Percentiles rank a stretch among this genome's conserved stretches.
Conservation (phyloP, 192 early-diverging fungal species). For the Mortierella hygrophila region DNA sequence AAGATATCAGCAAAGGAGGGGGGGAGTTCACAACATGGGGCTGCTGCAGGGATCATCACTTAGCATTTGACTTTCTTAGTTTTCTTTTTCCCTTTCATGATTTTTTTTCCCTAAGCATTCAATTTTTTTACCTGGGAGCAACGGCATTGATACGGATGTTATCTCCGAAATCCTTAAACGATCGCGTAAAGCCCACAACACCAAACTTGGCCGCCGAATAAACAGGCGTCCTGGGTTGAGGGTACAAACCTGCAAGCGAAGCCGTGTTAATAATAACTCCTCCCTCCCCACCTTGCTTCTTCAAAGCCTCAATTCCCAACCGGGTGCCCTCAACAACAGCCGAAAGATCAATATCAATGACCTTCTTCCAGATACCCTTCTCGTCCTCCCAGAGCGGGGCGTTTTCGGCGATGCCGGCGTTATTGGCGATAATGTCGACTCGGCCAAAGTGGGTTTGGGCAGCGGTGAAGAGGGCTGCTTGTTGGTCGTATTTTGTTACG, state of each 20-base stretch:
- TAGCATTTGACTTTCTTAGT: not conserved
- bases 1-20: no score
- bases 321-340: slow-evolving; percentile 84
- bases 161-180: slow-evolving; percentile 57
- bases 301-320: slow-evolving; percentile 72
- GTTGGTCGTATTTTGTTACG: slow-evolving; percentile 56
- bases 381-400: slow-evolving; percentile 57
- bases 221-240: slow-evolving; percentile 69
- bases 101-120: not conserved
- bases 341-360: slow-evolving; percentile 81
- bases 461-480: slow-evolving; percentile 49
- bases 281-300: slow-evolving; percentile 51
- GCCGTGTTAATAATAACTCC: slow-evolving; percentile 85
- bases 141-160: slow-evolving; percentile 74
- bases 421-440: slow-evolving; percentile 73
- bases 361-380: slow-evolving; percentile 60
- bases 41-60: not conserved
- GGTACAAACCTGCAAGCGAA: slow-evolving; percentile 77
- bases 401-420: slow-evolving; percentile 70
- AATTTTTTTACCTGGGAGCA: slow-evolving; percentile 57
- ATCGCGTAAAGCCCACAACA: slow-evolving; percentile 73
- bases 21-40: not conserved
- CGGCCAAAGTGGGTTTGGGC: slow-evolving; percentile 67
- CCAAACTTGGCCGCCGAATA: slow-evolving; percentile 86
- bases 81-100: no score